Conservation (phyloP, 345 rosid species). For the Syzygium aromaticum region DNA sequence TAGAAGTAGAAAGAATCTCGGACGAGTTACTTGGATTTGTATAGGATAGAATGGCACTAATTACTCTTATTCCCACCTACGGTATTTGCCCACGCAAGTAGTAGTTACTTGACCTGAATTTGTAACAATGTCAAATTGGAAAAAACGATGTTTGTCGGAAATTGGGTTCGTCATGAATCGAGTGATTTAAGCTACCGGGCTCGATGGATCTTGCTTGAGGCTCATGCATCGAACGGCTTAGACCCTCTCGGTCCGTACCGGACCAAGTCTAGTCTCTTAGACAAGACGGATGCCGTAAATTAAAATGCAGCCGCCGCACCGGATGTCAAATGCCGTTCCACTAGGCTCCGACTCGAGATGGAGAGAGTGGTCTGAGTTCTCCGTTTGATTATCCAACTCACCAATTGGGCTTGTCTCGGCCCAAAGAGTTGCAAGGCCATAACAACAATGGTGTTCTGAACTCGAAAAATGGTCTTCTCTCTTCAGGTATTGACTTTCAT, state of each 20-base stretch:
- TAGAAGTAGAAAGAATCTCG: not conserved
- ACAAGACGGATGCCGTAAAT: not conserved
- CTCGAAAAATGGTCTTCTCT: not conserved
- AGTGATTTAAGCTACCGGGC: not conserved
- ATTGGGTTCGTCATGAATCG: not conserved
- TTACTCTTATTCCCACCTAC: too few species aligned
- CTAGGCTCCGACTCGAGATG: not conserved
- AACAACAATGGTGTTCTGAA: not conserved
- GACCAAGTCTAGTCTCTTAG: not conserved
- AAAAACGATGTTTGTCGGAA: not conserved
- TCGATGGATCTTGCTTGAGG: not conserved
- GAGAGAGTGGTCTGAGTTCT: not conserved
- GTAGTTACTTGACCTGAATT: not conserved
- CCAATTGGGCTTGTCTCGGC: not conserved
- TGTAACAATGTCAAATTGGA: not conserved
- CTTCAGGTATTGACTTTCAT: not conserved
- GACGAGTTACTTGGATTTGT: not conserved
- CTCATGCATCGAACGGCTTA: not conserved
- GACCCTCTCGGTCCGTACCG: not conserved
- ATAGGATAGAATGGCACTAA: not conserved
- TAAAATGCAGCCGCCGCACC: not conserved
- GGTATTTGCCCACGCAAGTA: not conserved
- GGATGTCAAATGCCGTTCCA: not conserved
- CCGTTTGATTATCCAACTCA: not conserved
- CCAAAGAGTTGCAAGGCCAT: not conserved